A percentile compares a stretch with the other conserved stretches of the same genome.
These are phyloP conservation scores for Conticribra guillardii DNA, from an alignment of 108 stramenopile genomes.

Conservation along the genomic window DNA sequence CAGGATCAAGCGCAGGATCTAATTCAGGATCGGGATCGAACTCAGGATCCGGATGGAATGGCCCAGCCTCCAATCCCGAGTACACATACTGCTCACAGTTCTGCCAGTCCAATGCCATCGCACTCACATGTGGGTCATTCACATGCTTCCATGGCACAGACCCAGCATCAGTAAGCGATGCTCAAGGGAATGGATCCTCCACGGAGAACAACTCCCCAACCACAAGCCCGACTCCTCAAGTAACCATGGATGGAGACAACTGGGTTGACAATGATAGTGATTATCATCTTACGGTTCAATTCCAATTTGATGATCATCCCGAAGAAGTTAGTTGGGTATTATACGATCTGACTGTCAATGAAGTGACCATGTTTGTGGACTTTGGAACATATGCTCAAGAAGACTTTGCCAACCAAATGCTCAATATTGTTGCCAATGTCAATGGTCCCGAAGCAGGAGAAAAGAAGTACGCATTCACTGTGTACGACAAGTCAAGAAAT, in stretches of 20 bases:
- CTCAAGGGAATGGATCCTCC: slow-evolving; percentile 24
- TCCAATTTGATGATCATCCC: slow-evolving; percentile 44
- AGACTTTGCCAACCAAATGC: slow-evolving; percentile 31
- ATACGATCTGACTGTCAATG: slow-evolving; percentile 27
- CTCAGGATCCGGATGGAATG: slow-evolving; percentile 26
- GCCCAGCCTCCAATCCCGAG: slow-evolving; percentile 30
- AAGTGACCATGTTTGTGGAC: slow-evolving; percentile 40
- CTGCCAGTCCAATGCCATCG: slow-evolving; percentile 21
- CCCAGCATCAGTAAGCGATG: background rate
- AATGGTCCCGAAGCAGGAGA: slow-evolving; percentile 44
- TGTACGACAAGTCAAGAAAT: slow-evolving; percentile 49
- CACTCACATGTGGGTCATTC: slow-evolving; percentile 19
- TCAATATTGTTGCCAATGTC: slow-evolving; percentile 24
- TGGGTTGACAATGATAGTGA: background rate
- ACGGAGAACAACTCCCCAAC: background rate
- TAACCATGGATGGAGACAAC: slow-evolving; percentile 3
- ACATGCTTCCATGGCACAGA: slow-evolving; percentile 22
- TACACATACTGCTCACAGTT: slow-evolving; percentile 41
- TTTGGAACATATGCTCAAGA: slow-evolving; percentile 34
- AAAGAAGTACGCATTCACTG: slow-evolving; percentile 56
- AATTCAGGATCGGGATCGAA: background rate
- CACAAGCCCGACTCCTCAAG: background rate
- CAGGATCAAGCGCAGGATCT: background rate
- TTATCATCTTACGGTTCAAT: slow-evolving; percentile 32
- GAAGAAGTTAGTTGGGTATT: slow-evolving; percentile 52